Evolutionary conservation across 176 grass and related monocot genomes (phyloP).

Genomic region (Triticum urartu): DNA sequence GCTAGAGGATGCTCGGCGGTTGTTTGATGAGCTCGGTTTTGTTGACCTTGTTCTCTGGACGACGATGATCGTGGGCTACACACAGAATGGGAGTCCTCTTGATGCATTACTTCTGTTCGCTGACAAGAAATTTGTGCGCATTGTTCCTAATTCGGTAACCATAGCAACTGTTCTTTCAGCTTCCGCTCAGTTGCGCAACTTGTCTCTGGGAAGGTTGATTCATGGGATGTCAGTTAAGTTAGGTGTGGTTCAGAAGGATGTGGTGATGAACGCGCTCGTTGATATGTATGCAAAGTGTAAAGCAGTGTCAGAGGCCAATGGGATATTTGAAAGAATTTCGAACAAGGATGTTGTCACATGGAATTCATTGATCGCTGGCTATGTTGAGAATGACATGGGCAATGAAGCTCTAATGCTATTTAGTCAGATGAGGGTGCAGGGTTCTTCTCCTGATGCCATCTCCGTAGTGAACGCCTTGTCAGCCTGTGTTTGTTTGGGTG

Average conservation of each 20-base stretch:
- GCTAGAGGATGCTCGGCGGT: conserved; percentile 28
- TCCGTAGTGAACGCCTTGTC: conserved; percentile 59
- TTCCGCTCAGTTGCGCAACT: conserved; percentile 41
- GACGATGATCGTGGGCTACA: conserved; percentile 68
- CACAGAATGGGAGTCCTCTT: conserved; percentile 47
- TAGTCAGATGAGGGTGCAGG: conserved; percentile 48
- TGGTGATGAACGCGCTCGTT: conserved; percentile 56
- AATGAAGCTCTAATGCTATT: conserved; percentile 50
- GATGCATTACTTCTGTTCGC: conserved; percentile 53
- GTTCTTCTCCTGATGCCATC: conserved; percentile 51
- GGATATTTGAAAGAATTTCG: conserved; percentile 35
- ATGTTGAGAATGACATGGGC: conserved; percentile 51
- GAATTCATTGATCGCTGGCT: conserved; percentile 64
- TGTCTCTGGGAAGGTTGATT: conserved; percentile 50
- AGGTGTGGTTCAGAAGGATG: conserved; percentile 16
- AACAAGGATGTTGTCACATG: conserved; percentile 62
- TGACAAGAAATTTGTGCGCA: conserved; percentile 22
- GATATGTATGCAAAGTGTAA: conserved; percentile 68
- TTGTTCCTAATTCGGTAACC: conserved; percentile 59
- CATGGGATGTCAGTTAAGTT: conserved; percentile 51
- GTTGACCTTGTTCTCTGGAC: conserved; percentile 60
- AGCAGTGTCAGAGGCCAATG: conserved; percentile 40
- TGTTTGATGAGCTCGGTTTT: conserved; percentile 41
- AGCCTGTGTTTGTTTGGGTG: conserved; percentile 49
- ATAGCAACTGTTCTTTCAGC: conserved; percentile 52